A percentile compares a stretch with the other conserved stretches of the same genome.
phyloP scores from a whole-genome alignment of 2,329 filamentous ascomycete genomes.

The Stromatinia cepivora region DNA sequence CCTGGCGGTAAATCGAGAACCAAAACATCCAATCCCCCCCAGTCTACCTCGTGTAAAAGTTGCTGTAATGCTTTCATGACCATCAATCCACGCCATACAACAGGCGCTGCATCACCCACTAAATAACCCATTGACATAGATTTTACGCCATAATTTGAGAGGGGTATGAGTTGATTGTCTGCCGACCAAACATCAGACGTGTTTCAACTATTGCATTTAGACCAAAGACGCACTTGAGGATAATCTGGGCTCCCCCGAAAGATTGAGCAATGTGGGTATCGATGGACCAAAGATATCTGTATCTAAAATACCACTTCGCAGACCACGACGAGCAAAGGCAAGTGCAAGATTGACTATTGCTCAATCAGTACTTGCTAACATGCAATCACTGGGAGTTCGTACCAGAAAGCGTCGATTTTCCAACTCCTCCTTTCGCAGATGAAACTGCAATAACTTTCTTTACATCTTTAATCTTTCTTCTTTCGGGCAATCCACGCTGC shows the following conservation, averaged over 20 bases:
- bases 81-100: slow-evolving; percentile 96
- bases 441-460: slow-evolving; percentile 94
- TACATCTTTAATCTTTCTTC: slow-evolving; percentile 78
- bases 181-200: slow-evolving; percentile 33
- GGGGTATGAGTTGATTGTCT: slow-evolving; percentile 80
- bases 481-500: slow-evolving; percentile 78
- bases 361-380: slow-evolving; percentile 13
- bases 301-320: slow-evolving; percentile 84
- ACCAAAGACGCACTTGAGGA: slow-evolving; percentile 60
- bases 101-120: slow-evolving; percentile 73
- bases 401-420: slow-evolving; percentile 92
- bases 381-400: slow-evolving; percentile 30
- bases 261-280: slow-evolving; percentile 83
- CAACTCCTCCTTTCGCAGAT: slow-evolving; percentile 96
- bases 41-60: slow-evolving; percentile 90
- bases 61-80: slow-evolving; percentile 97
- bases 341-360: slow-evolving; percentile 74
- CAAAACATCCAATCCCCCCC: slow-evolving; percentile 84
- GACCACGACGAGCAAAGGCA: slow-evolving; percentile 77
- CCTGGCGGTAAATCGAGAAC: slow-evolving; percentile 91
- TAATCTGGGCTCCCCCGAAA: slow-evolving; percentile 75
- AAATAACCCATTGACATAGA: slow-evolving; percentile 99
- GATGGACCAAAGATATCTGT: slow-evolving; percentile 97
- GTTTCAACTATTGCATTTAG: slow-evolving; percentile 15
- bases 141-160: slow-evolving; percentile 93